Evolutionary conservation across 331 rosid species (phyloP), one percentile per base, ranked within the genome.

Genomic region (Pyrus hybrid): DNA sequence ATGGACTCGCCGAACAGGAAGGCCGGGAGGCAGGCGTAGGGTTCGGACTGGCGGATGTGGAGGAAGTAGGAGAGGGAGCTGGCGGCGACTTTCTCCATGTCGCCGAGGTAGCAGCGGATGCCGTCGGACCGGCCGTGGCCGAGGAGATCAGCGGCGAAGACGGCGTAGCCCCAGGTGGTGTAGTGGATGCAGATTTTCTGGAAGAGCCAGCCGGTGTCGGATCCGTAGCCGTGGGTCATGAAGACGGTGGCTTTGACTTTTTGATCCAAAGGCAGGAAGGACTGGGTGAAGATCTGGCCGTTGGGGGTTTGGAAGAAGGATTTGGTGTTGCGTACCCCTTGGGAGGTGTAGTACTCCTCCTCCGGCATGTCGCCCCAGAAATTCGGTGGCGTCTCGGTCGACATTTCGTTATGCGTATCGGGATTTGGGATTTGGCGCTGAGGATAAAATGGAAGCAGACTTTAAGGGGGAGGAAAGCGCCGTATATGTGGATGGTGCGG

Each of bases 101-200:
- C 98, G 65, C 97, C 97, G 81, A 85, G 91, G 87, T 94, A 94
- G 84, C 95, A 88, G 5, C 88, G 91, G 83, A 94, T 81, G 21
- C 98, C 98, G 43, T 90, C 99, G 79, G 97, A 91, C 28, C 96
- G 87, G 64, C 97, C 99, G 84, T 94, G 99, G 45, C 97, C 97
- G 28, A 90, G 93, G 58, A 94, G 86, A 21, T 94, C 99, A 29
- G 97, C 96, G 79, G 97, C 86, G 84, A 94, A 94, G 71, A 91
- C 96, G 84, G 96, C 96, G 85, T 94, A 94, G 41, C 96, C 97
- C 98, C 98, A 94, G 58, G 68, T 70, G 79, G 98, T 72, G 90
- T 76, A 91, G 80, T 25, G 65, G 83, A 94, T 90, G 83, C 98
- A 88, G 82, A 91, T 90, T 82, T 88, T 91, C 82, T 91, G 97